Conservation (phyloP, 306 rosid species). For the Begonia loranthoides region DNA sequence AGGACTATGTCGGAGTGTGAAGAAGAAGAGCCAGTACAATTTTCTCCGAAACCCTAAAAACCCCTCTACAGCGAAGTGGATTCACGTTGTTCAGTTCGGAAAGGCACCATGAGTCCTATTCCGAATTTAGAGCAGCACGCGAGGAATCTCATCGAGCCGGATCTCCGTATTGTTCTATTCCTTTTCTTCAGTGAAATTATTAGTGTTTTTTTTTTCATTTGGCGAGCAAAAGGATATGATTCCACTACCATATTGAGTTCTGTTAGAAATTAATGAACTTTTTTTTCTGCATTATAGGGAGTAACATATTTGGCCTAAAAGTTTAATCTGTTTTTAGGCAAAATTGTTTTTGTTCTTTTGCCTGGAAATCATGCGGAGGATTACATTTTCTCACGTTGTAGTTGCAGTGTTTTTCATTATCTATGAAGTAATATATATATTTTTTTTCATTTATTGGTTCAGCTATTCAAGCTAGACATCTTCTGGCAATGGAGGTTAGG, state of each 20-base stretch:
- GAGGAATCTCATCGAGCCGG: conserved; percentile 60
- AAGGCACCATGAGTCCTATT: conserved; percentile 67
- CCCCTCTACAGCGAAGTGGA: neutral
- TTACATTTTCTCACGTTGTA: neutral
- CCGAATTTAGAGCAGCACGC: conserved; percentile 94
- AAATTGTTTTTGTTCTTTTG: neutral
- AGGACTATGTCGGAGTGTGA: conserved; percentile 1
- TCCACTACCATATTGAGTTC: neutral
- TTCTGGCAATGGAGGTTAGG: conserved; percentile 95
- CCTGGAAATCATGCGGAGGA: neutral
- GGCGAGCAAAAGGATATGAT: neutral
- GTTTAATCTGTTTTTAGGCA: neutral
- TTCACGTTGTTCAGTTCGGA: neutral
- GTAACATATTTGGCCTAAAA: neutral
- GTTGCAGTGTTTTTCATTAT: neutral
- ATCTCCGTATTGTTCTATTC: conserved; percentile 37
- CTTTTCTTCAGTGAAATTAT: neutral
- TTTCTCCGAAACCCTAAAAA: conserved; percentile 26
- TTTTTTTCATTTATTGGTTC: conserved; percentile 13
- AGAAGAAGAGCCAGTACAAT: neutral
- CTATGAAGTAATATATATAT: neutral
- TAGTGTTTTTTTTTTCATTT: neutral
- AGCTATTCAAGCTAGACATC: conserved; percentile 71
- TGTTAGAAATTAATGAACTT: neutral
- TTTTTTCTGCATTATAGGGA: no score